Conservation (phyloP, 768 basidiomycete species). For the Podaxis sp. region DNA sequence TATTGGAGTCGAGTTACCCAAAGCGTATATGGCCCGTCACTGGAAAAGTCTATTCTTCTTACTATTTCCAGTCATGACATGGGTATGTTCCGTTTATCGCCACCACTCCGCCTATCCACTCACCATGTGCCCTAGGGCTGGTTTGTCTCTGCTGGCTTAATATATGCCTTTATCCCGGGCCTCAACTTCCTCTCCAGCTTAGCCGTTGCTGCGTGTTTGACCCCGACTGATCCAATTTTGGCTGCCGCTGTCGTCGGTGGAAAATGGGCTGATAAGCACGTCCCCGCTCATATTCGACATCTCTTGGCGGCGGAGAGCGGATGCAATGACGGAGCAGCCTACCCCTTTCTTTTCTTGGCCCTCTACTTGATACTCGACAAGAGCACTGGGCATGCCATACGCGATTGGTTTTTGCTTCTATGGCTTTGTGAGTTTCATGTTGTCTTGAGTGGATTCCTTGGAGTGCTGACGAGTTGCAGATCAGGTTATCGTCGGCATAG, state of each 20-base stretch:
- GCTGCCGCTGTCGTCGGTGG: constrained; percentile 93
- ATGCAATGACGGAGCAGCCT: constrained; percentile 96
- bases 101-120: constrained; percentile 10
- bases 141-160: constrained; percentile 90
- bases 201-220: constrained; percentile 89
- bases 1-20: constrained; percentile 95
- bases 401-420: constrained; percentile 85
- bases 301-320: constrained; percentile 77
- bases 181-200: constrained; percentile 88
- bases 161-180: constrained; percentile 88
- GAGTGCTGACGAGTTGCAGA: constrained; percentile 43
- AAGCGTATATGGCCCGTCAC: constrained; percentile 91
- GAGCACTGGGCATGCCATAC: constrained; percentile 60
- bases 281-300: constrained; percentile 77
- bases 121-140: constrained; percentile 61
- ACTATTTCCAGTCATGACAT: constrained; percentile 80
- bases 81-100: constrained; percentile 49
- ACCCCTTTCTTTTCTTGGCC: constrained; percentile 89
- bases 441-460: constrained; percentile 2
- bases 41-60: constrained; percentile 90
- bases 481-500: constrained; percentile 72
- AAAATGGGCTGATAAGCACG: constrained; percentile 97
- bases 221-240: constrained; percentile 93
- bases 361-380: constrained; percentile 83
- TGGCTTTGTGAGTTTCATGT: constrained; percentile 72